These are phyloP conservation scores for Panicum miliaceum DNA, from an alignment of 176 grass and related monocot species.

Conservation along the genomic window DNA sequence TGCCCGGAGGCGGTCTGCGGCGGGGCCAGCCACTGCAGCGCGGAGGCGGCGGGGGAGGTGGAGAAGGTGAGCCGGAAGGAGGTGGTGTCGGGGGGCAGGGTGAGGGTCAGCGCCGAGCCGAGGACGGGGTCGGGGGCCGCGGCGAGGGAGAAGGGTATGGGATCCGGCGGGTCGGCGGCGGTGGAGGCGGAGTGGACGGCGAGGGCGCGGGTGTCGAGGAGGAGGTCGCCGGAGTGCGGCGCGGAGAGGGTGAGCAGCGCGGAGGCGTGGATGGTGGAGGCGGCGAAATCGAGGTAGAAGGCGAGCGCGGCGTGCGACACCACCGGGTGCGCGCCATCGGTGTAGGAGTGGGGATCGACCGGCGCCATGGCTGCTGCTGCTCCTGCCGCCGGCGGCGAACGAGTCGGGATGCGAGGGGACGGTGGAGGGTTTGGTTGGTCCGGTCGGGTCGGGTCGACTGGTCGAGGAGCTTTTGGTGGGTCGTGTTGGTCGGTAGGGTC, in stretches of 20 bases:
- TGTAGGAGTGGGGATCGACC: slow-evolving; percentile 92
- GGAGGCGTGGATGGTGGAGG: slow-evolving; percentile 65
- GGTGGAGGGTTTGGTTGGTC: background rate
- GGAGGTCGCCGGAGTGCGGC: slow-evolving; percentile 64
- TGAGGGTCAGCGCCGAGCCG: slow-evolving; percentile 63
- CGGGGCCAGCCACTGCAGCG: slow-evolving; percentile 69
- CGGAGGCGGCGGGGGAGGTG: slow-evolving; percentile 61
- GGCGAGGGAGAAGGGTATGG: slow-evolving; percentile 64
- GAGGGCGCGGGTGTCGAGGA: slow-evolving; percentile 71
- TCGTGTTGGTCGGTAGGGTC: slow-evolving; percentile 8
- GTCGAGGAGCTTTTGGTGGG: background rate
- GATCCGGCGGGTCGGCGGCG: slow-evolving; percentile 15
- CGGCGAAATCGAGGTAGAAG: slow-evolving; percentile 89
- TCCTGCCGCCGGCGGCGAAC: background rate
- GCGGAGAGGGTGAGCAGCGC: slow-evolving; percentile 60
- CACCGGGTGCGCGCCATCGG: slow-evolving; percentile 62
- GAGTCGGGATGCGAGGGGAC: background rate
- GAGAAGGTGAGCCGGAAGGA: slow-evolving; percentile 61
- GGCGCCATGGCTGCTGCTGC: slow-evolving; percentile 69
- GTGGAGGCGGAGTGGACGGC: slow-evolving; percentile 59
- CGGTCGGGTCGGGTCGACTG: background rate
- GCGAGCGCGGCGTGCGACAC: slow-evolving; percentile 54
- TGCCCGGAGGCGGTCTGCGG: slow-evolving; percentile 50
- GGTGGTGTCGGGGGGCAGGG: slow-evolving; percentile 56
- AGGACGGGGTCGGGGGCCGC: slow-evolving; percentile 58